Evolutionary conservation across 495 filamentous ascomycete species (phyloP).

Genomic region (Paragyromitra xinjiangensis): DNA sequence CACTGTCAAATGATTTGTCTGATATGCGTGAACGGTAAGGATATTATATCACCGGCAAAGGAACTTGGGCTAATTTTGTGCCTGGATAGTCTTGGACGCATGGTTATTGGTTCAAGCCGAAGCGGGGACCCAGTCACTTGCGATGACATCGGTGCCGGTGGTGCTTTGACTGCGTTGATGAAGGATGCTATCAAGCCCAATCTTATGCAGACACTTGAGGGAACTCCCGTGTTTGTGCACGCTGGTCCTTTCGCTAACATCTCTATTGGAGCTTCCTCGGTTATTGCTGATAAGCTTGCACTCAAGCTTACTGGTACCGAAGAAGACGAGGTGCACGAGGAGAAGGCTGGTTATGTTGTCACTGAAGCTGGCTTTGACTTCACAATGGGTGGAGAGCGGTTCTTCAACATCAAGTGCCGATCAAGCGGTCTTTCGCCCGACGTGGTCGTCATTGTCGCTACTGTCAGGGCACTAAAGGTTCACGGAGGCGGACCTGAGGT

Average conservation of each 20-base stretch:
- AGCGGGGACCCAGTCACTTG: constrained; percentile 92
- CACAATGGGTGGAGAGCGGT: constrained; percentile 98
- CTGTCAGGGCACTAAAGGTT: constrained; percentile 93
- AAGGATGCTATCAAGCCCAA: constrained; percentile 99
- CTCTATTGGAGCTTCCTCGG: constrained; percentile 92
- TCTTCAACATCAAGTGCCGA: constrained; percentile 99
- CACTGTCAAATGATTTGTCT: constrained; percentile 82
- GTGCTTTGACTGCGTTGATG: constrained; percentile 93
- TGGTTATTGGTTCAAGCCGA: constrained; percentile 92
- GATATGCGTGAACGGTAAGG: constrained; percentile 85
- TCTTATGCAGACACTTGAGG: constrained; percentile 97
- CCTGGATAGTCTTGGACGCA: constrained; percentile 72
- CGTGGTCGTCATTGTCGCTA: constrained; percentile 92
- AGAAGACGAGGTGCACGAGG: constrained; percentile 83
- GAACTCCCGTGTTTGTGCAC: constrained; percentile 96
- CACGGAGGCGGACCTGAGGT: constrained; percentile 95
- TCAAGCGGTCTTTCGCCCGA: constrained; percentile 92
- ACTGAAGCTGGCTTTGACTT: constrained; percentile 99
- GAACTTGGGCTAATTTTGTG: constrained; percentile 20
- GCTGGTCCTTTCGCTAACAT: constrained; percentile 98
- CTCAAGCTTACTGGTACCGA: constrained; percentile 96
- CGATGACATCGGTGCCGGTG: constrained; percentile 92
- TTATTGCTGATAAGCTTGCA: constrained; percentile 93
- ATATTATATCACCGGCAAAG: not conserved
- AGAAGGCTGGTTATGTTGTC: constrained; percentile 92